Conservation (phyloP, 2,329 filamentous ascomycete genomes). For the Cercospora sesami region DNA sequence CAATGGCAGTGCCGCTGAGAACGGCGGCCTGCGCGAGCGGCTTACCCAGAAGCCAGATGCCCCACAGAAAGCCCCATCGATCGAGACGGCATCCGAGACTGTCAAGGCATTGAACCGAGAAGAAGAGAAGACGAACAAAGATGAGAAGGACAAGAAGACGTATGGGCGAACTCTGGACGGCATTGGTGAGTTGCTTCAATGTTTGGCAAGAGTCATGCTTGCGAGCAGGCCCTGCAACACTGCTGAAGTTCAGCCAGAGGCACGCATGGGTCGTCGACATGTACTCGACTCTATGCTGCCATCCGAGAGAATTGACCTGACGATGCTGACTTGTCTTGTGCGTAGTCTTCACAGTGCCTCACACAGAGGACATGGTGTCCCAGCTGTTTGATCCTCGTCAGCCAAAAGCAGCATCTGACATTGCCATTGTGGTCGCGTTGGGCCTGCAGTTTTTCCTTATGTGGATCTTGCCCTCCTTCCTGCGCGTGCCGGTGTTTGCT, state of each 20-base stretch:
- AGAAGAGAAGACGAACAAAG: slow-evolving; percentile 49
- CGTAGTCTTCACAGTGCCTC: slow-evolving; percentile 88
- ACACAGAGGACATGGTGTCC: slow-evolving; percentile 98
- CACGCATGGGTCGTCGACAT: slow-evolving; percentile 13
- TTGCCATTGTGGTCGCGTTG: slow-evolving; percentile 75
- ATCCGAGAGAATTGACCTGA: slow-evolving; percentile 7
- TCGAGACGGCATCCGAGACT: slow-evolving; percentile 47
- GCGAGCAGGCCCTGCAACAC: neutral
- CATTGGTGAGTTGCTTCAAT: slow-evolving; percentile 64
- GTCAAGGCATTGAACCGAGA: slow-evolving; percentile 53
- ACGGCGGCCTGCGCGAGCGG: slow-evolving; percentile 51
- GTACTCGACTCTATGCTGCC: neutral
- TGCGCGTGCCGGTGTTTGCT: slow-evolving; percentile 77
- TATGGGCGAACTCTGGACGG: slow-evolving; percentile 90
- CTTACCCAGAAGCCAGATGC: slow-evolving; percentile 39
- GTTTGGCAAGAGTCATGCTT: slow-evolving; percentile 5
- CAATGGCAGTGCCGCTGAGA: slow-evolving; percentile 27
- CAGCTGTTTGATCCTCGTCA: slow-evolving; percentile 92
- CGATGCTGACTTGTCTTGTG: slow-evolving; percentile 31
- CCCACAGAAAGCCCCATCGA: slow-evolving; percentile 35
- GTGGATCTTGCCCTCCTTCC: slow-evolving; percentile 67
- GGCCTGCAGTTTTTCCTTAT: slow-evolving; percentile 71
- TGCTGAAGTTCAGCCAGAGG: slow-evolving; percentile 11
- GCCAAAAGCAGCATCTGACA: slow-evolving; percentile 90
- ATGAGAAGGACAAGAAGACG: slow-evolving; percentile 67